Evolutionary conservation across 768 basidiomycete genomes (phyloP).

Genomic region (Termitomyces sp.): DNA sequence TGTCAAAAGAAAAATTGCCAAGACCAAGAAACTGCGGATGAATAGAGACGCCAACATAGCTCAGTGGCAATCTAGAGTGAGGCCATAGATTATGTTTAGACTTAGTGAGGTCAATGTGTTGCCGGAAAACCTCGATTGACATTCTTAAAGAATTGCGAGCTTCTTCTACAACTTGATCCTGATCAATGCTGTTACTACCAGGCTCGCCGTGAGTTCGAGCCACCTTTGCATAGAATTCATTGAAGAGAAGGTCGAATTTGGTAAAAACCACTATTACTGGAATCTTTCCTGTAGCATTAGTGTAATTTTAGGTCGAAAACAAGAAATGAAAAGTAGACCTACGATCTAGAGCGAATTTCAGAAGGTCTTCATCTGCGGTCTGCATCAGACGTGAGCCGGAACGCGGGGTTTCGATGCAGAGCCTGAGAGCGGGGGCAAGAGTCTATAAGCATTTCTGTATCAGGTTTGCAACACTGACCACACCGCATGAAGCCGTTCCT

Average conservation of each 20-base stretch:
- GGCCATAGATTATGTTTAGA: neutral
- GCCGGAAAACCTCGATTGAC: neutral
- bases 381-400: conserved; percentile 1
- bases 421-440: neutral
- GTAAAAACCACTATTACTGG: conserved; percentile 2
- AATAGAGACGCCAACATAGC: neutral
- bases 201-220: neutral
- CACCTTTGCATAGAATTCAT: neutral
- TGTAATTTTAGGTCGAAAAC: neutral
- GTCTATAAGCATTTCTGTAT: neutral
- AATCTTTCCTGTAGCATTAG: neutral
- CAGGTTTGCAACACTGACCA: neutral
- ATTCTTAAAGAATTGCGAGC: neutral
- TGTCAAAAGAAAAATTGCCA: neutral
- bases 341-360: neutral
- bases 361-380: neutral
- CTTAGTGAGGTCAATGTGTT: neutral
- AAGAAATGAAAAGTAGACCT: neutral
- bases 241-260: neutral
- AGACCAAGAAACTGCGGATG: neutral
- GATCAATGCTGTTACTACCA: neutral
- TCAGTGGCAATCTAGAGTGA: neutral
- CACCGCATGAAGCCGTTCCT: neutral
- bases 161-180: neutral
- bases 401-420: neutral